Evolutionary conservation across 2,329 filamentous ascomycete species (phyloP).

Genomic region (Setomelanomma holmii): DNA sequence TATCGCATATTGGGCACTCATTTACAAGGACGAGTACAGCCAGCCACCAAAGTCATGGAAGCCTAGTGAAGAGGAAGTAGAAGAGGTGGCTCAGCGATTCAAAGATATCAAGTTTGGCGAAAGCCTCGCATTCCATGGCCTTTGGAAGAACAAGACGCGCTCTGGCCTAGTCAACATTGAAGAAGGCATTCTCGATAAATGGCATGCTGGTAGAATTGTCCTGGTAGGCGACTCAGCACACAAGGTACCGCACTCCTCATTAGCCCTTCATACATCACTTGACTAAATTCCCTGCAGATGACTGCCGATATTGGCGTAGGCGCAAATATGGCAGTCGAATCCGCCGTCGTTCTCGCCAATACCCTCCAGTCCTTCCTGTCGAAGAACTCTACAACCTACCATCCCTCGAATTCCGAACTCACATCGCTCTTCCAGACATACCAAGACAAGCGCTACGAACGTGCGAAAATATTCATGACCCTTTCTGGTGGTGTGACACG

Average conservation of each 20-base stretch:
- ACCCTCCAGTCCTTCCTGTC: slow-evolving; percentile 13
- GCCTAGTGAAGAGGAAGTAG: slow-evolving; percentile 32
- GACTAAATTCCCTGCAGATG: slow-evolving; percentile 15
- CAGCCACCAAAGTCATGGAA: slow-evolving; percentile 13
- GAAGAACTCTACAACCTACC: slow-evolving; percentile 8
- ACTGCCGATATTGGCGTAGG: slow-evolving; percentile 26
- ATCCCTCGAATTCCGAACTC: slow-evolving; percentile 10
- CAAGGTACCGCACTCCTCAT: slow-evolving; percentile 37
- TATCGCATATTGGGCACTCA: slow-evolving; percentile 14
- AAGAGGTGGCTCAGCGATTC: slow-evolving; percentile 32
- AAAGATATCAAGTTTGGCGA: slow-evolving; percentile 35
- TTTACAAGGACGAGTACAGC: slow-evolving; percentile 15
- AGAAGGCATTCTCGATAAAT: slow-evolving; percentile 50
- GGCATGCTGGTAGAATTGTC: slow-evolving; percentile 50
- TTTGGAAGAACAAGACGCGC: slow-evolving; percentile 37
- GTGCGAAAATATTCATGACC: slow-evolving; percentile 13
- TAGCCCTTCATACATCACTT: background rate
- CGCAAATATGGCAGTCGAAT: slow-evolving; percentile 29
- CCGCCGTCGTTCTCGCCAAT: slow-evolving; percentile 25
- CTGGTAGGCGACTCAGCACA: slow-evolving; percentile 54
- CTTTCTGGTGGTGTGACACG: slow-evolving; percentile 16
- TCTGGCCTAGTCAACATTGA: slow-evolving; percentile 38
- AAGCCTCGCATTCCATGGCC: slow-evolving; percentile 41
- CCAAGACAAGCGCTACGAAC: slow-evolving; percentile 13
- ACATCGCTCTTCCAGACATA: slow-evolving; percentile 17